Evolutionary conservation across 495 filamentous ascomycete species (phyloP).

Genomic region (Aspergillus sclerotiicarbonarius): DNA sequence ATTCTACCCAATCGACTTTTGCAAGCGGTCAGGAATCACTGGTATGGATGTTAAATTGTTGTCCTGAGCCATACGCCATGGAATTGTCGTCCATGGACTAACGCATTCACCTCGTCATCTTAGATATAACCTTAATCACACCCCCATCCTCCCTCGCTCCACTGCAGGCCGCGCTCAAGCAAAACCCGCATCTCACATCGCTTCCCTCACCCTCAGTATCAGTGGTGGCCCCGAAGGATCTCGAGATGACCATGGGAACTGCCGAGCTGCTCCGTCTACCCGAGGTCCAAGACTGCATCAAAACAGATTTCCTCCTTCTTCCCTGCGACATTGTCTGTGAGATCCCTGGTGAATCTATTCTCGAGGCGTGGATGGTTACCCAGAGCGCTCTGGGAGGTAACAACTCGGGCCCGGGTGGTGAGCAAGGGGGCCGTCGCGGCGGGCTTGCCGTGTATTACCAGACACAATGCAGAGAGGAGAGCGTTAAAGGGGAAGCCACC

Average conservation of each 20-base stretch:
- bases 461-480: conserved; percentile 66
- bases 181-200: conserved; percentile 82
- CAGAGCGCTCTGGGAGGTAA: conserved; percentile 62
- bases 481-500: conserved; percentile 83
- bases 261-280: conserved; percentile 84
- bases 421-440: conserved; percentile 61
- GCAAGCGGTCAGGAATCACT: too few relatives aligned
- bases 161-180: conserved; percentile 74
- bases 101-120: conserved; percentile 1
- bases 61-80: too few relatives aligned
- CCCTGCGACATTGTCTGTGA: conserved; percentile 95
- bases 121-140: conserved; percentile 82
- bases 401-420: conserved; percentile 46
- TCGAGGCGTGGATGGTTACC: conserved; percentile 90
- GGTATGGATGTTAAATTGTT: too few relatives aligned
- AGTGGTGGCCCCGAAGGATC: conserved; percentile 67
- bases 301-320: conserved; percentile 81
- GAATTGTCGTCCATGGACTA: not conserved
- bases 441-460: conserved; percentile 87
- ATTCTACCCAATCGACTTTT: conserved; percentile 82
- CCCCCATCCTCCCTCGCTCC: conserved; percentile 70
- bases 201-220: conserved; percentile 72
- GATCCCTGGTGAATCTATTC: conserved; percentile 72
- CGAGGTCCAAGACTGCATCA: conserved; percentile 68
- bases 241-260: conserved; percentile 79